Evolutionary conservation across 2,329 filamentous ascomycete genomes (phyloP).

Genomic region (Colletotrichum zoysiae): DNA sequence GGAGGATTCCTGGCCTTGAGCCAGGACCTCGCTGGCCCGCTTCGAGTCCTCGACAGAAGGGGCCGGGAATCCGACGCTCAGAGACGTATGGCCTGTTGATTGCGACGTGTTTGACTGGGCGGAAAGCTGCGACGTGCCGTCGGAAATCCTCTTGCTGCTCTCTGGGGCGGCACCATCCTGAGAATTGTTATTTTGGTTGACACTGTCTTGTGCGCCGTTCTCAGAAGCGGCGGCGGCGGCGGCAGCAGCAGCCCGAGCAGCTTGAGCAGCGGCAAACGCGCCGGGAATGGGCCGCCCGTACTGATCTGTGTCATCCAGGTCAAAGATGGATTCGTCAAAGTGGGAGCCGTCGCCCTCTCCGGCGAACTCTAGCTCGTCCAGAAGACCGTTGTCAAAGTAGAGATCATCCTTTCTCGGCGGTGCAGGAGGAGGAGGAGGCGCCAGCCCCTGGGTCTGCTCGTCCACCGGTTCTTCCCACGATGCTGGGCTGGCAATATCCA

Average conservation of each 20-base stretch:
- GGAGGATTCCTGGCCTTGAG: constrained; percentile 40
- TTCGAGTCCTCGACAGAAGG: constrained; percentile 30
- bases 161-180: constrained; percentile 45
- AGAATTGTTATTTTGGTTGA: constrained; percentile 45
- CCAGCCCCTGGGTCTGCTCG: constrained; percentile 44
- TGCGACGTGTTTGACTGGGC: constrained; percentile 57
- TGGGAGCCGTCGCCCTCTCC: constrained; percentile 64
- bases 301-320: constrained; percentile 73
- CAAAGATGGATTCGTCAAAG: constrained; percentile 82
- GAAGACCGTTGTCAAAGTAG: constrained; percentile 76
- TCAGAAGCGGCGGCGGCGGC: constrained; percentile 41
- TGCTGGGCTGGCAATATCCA: constrained; percentile 45
- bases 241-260: constrained; percentile 51
- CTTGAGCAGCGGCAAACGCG: constrained; percentile 67
- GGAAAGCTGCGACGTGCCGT: constrained; percentile 60
- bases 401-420: constrained; percentile 64
- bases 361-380: constrained; percentile 60
- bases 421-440: constrained; percentile 23
- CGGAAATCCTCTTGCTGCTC: constrained; percentile 59
- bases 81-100: constrained; percentile 67
- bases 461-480: constrained; percentile 35
- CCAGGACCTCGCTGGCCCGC: constrained; percentile 30
- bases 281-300: constrained; percentile 72
- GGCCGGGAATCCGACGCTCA: constrained; percentile 50
- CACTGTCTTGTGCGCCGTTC: constrained; percentile 52